Base-by-base conservation (phyloP, 2,329 filamentous ascomycete species). In the Xylaria digitata region DNA sequence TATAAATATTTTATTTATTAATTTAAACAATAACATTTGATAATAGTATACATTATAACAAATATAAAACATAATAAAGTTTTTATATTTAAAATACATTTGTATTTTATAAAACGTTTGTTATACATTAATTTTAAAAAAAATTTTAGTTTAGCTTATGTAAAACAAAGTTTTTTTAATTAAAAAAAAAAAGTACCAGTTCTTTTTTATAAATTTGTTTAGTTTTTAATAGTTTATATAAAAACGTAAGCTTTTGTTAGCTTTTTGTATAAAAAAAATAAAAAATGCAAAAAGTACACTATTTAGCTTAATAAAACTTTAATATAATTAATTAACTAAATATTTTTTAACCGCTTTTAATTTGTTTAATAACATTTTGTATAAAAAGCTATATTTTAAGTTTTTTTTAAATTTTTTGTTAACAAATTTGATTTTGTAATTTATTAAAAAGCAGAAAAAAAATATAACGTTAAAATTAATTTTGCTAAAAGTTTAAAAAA, bases 101-200 rank as follows among this genome's bases (percentile, higher is more conserved):
- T 45, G n/a, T 45, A 45, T n/a, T 17, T 45, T 17, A 17, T 19
- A 45, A 45, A 45, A 45, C 6, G 37, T 6, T 45, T 45, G 6
- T 19, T 45, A 13, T 45, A 45, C 17, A 6, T 45, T 45, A 6
- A 45, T 45, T 45, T 45, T 45, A n/a, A 6, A 17, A n/a, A 45
- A 45, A 2, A 45, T 45, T 19, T 45, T 45, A 6, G 42, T 17
- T 19, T 45, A 7, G 3, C 15, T 3, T n/a, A 45, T 45, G 6
- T 45, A 45, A n/a, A n/a, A 45, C 17, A 45, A 45, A n/a, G 42
- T 45, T 19, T 45, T 45, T 45, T 45, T 45, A 3, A 45, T 45
- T 46, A 46, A 46, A 19, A n/a, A 46, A 3, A n/a, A 3, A 19
- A 46, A 19, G n/a, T 17, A 46, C 3, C n/a, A 3, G n/a, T 46